A percentile compares a stretch with the other conserved stretches of the same genome.
These are phyloP conservation scores for Fusarium incarnatum DNA, from an alignment of 2,329 filamentous ascomycete genomes.

Conservation along the genomic window DNA sequence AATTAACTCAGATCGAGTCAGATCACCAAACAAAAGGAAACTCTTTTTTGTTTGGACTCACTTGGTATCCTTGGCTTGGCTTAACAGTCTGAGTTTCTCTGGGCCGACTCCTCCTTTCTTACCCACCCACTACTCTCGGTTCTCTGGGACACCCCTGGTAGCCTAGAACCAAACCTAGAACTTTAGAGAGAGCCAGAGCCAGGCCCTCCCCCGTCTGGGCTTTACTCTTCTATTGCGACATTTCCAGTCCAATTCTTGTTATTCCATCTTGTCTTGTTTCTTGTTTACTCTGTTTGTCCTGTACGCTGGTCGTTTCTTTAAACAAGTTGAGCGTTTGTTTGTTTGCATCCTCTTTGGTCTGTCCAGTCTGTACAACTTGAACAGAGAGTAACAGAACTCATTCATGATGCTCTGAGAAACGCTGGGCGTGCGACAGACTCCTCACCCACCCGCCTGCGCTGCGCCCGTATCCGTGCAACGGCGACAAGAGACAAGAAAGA, in stretches of 20 bases:
- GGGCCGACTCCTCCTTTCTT: constrained; percentile 33
- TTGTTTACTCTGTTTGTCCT: constrained; percentile 33
- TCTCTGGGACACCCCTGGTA: constrained; percentile 37
- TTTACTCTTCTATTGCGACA: constrained; percentile 33
- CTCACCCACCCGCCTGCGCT: constrained; percentile 39
- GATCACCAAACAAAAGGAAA: background rate
- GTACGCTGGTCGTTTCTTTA: constrained; percentile 35
- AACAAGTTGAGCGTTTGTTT: constrained; percentile 13
- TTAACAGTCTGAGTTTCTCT: constrained; percentile 7
- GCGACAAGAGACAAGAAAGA: constrained; percentile 14
- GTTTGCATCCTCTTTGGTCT: constrained; percentile 12
- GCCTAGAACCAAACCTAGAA: constrained; percentile 19
- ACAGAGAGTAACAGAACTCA: constrained; percentile 25
- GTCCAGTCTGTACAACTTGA: constrained; percentile 34
- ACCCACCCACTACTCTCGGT: constrained; percentile 38
- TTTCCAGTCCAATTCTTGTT: constrained; percentile 34
- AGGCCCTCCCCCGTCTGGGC: constrained; percentile 13
- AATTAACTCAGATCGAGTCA: constrained; percentile 1
- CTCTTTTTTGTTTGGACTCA: constrained; percentile 2
- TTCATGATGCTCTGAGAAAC: constrained; percentile 47
- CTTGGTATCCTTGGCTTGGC: constrained; percentile 24
- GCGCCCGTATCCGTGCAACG: constrained; percentile 46
- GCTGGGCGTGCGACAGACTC: constrained; percentile 45
- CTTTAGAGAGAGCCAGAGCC: constrained; percentile 19
- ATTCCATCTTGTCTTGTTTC: constrained; percentile 3